A percentile compares a stretch with the other conserved stretches of the same genome.
These are phyloP conservation scores for Aquilaria agallochum DNA, from an alignment of 441 rosid species.

Conservation along the genomic window DNA sequence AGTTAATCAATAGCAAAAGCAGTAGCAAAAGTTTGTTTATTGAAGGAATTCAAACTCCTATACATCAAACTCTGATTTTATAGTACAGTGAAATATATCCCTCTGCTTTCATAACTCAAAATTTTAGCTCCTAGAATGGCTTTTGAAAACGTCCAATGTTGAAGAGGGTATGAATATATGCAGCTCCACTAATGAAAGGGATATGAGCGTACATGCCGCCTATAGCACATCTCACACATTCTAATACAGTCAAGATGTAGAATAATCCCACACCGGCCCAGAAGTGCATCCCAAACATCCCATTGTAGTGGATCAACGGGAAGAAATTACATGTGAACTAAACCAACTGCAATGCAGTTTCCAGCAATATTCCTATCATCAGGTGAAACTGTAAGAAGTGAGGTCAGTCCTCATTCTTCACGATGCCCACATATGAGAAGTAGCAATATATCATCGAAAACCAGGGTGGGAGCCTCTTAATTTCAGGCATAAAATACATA, in stretches of 20 bases:
- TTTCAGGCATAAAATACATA: constrained; percentile 61
- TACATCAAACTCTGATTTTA: too few species aligned
- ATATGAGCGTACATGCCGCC: constrained; percentile 54
- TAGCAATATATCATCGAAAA: constrained; percentile 64
- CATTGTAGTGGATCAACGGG: constrained; percentile 65
- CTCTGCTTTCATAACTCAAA: too few species aligned
- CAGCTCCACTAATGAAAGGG: constrained; percentile 60
- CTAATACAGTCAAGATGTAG: constrained; percentile 44
- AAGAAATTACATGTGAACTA: constrained; percentile 62
- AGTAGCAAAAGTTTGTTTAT: too few species aligned
- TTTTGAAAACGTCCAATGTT: constrained; percentile 53
- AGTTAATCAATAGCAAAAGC: too few species aligned
- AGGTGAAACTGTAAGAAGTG: constrained; percentile 75
- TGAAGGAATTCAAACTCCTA: too few species aligned
- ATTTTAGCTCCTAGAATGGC: constrained; percentile 30
- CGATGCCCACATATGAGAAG: constrained; percentile 43
- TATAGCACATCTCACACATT: constrained; percentile 62
- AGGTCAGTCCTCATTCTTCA: constrained; percentile 63
- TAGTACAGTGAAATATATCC: too few species aligned
- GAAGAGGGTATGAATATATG: constrained; percentile 58
- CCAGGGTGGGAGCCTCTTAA: constrained; percentile 58
- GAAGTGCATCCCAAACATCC: constrained; percentile 53
- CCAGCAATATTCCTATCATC: constrained; percentile 83
- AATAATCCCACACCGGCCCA: constrained; percentile 60
- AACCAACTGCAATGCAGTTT: constrained; percentile 58